phyloP scores from a whole-genome alignment of 1,139 yeast species.

The Blastobotrys apis region DNA sequence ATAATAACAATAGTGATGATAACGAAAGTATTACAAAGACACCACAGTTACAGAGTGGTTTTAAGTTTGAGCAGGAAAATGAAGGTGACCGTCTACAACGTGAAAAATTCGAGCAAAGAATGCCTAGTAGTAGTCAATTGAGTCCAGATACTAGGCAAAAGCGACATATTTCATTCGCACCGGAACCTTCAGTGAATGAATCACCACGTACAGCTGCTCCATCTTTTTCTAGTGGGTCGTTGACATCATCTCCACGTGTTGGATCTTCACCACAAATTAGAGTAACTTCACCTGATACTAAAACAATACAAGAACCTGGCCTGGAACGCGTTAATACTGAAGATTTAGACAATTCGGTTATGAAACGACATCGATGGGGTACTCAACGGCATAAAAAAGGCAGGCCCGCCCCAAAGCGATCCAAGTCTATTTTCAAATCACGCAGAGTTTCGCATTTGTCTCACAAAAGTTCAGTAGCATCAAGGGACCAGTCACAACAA shows the following conservation, averaged over 20 bases:
- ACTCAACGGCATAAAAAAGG: conserved; percentile 77
- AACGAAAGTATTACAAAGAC: background rate
- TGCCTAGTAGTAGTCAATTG: background rate
- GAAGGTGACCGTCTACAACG: background rate
- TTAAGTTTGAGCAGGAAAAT: conserved; percentile 1
- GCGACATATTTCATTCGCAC: conserved; percentile 20
- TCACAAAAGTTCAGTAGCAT: background rate
- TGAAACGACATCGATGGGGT: conserved; percentile 86
- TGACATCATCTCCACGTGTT: background rate
- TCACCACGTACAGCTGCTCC: conserved; percentile 7
- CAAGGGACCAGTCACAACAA: background rate
- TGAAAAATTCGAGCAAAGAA: background rate
- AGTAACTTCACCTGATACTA: background rate
- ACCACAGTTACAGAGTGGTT: conserved; percentile 4
- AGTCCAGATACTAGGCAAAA: conserved; percentile 2
- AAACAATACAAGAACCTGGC: background rate
- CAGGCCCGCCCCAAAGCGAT: conserved; percentile 43
- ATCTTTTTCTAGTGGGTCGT: background rate
- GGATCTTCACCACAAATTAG: background rate
- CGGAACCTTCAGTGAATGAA: conserved; percentile 1
- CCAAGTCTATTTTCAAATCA: conserved; percentile 25
- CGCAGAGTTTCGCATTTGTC: conserved; percentile 15
- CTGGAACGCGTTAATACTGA: background rate
- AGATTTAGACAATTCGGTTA: conserved; percentile 31
- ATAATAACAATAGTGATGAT: background rate